Evolutionary conservation across 371 early-diverging fungal genomes (phyloP), one percentile per base, ranked within the genome.

Genomic region (Lichtheimia corymbifera): DNA sequence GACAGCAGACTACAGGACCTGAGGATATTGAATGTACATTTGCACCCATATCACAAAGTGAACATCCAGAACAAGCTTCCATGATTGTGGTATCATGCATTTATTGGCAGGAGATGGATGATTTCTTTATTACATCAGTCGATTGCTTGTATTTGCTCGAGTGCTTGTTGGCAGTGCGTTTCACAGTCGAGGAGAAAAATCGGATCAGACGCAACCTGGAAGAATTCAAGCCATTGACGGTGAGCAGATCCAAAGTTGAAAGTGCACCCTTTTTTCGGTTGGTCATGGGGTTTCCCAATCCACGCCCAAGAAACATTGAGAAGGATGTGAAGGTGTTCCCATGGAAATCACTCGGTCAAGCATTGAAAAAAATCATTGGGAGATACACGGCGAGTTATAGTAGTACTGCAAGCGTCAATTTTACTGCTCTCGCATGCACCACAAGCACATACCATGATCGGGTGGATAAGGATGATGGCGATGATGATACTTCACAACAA

Each of bases 271-370:
- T 91, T 61, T 91, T 88, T 75, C 86, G 85, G 69, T 65, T 86
- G 57, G 86, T 91, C 67, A 91, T 91, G 92, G 74, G 79, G 9
- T 91, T 89, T 65, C 85, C 88, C 0, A 86, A 87, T 64, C 91
- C 92, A 35, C 89, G 88, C 71, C 92, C 92, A 15, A 68, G 92
- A 17, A 91, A 90, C 64, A 91, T 91, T 57, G 91, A 91, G 67
- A 91, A 91, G 71, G 90, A 90, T 61, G 86, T 91, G 69, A 90
- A 90, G 66, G 90, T 91, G 2, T 91, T 89, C 70, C 83, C 82
- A 12, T 91, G 91, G 91, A 73, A 79, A 53, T 79, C 83, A 0
- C 73, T 91, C 5, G 80, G 85, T 0, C 71, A 75, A 22, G 88
- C 88, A 2, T 79, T 90, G 24, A 82, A 84, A 62, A 91, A 91